These are phyloP conservation scores for Phanerochaete sordida DNA, from an alignment of 768 basidiomycete genomes.

Conservation along the genomic window DNA sequence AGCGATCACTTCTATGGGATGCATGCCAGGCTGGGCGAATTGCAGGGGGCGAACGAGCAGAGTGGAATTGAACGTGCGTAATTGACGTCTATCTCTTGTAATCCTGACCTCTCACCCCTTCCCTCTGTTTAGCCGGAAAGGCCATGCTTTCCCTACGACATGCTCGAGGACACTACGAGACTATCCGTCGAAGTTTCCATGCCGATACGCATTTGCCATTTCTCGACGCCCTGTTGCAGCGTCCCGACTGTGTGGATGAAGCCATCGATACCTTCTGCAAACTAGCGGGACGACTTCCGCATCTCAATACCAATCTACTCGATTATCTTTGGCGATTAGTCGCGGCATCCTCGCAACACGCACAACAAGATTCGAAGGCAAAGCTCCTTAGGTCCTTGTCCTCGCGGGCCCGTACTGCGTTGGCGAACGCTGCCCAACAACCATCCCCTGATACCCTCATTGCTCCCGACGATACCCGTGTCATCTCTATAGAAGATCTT, in stretches of 20 bases:
- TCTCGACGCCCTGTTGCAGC: constrained; percentile 36
- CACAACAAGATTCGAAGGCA: neutral
- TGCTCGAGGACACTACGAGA: constrained; percentile 39
- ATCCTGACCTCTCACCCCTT: neutral
- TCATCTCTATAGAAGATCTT: neutral
- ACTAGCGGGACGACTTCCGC: neutral
- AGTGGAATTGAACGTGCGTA: neutral
- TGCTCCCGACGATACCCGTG: neutral
- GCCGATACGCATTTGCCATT: constrained; percentile 47
- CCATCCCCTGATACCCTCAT: neutral
- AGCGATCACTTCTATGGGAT: constrained; percentile 66
- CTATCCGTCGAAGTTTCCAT: constrained; percentile 33
- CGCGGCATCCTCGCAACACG: neutral
- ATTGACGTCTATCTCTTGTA: no score
- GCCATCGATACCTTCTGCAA: neutral
- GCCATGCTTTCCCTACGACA: neutral
- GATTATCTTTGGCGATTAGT: constrained; percentile 9
- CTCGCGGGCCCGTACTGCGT: neutral
- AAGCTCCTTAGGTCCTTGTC: neutral
- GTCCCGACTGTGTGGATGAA: constrained; percentile 24
- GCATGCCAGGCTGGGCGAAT: constrained; percentile 37
- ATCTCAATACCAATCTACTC: constrained; percentile 1
- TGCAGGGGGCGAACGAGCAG: neutral
- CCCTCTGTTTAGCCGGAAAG: neutral
- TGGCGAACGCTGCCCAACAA: neutral